Conservation (phyloP, 805 yeast genomes). For the Candida michaelii region DNA sequence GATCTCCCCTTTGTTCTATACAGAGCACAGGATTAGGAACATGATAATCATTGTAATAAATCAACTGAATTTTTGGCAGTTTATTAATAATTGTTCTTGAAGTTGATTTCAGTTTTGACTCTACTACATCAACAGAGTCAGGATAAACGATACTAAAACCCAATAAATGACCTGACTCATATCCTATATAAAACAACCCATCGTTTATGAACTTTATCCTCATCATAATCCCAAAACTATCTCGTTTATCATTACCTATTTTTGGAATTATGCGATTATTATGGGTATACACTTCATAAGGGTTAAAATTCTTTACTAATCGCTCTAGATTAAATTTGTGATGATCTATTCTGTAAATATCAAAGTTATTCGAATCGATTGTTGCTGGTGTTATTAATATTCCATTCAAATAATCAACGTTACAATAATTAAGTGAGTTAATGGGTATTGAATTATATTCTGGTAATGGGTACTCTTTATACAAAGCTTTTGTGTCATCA, state of each 20-base stretch:
- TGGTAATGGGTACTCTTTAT: conserved; percentile 13
- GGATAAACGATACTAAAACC: conserved; percentile 24
- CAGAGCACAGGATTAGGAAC: conserved; percentile 58
- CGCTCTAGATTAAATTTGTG: conserved; percentile 20
- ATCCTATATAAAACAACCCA: conserved; percentile 49
- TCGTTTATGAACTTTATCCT: conserved; percentile 41
- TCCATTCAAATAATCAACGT: conserved; percentile 45
- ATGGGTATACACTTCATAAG: conserved; percentile 18
- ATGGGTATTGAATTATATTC: conserved; percentile 54
- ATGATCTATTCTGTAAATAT: conserved; percentile 47
- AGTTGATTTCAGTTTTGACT: background rate
- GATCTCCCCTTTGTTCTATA: conserved; percentile 26
- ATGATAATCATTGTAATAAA: conserved; percentile 33
- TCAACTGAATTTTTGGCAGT: conserved; percentile 20
- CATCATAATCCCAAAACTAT: conserved; percentile 68
- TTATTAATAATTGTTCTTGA: conserved; percentile 23
- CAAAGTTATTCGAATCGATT: conserved; percentile 60
- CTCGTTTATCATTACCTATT: conserved; percentile 16
- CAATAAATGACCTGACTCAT: conserved; percentile 65
- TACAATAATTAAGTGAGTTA: conserved; percentile 71
- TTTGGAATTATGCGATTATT: conserved; percentile 13
- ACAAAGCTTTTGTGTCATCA: conserved; percentile 24
- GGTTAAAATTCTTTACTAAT: conserved; percentile 32
- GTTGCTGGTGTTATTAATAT: conserved; percentile 61
- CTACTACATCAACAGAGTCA: background rate